Evolutionary conservation across 306 rosid species (phyloP).

Genomic region (Oemleria cerasiformis): DNA sequence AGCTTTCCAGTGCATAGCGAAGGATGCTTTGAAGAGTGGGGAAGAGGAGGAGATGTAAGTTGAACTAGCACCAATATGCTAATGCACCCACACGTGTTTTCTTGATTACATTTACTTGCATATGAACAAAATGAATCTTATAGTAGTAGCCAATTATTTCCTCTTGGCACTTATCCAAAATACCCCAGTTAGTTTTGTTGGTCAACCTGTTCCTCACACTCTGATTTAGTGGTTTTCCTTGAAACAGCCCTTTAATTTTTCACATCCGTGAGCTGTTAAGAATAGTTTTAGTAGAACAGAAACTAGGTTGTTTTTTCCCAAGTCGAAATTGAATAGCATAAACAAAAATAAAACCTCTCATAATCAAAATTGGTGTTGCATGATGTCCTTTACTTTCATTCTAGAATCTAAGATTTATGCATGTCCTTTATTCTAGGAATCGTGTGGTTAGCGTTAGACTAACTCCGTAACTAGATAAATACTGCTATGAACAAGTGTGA

Average conservation of each 20-base stretch:
- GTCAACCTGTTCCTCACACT: neutral
- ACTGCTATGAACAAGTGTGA: neutral
- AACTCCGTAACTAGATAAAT: neutral
- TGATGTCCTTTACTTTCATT: neutral
- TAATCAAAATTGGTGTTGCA: slow-evolving; percentile 10
- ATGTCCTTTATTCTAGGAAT: neutral
- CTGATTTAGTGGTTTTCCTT: neutral
- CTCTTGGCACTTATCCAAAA: neutral
- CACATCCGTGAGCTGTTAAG: neutral
- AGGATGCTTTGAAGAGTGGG: slow-evolving; percentile 90
- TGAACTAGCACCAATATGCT: slow-evolving; percentile 3
- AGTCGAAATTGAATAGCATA: too few species aligned
- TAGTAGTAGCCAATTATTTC: neutral
- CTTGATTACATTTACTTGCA: neutral
- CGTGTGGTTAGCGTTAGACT: neutral
- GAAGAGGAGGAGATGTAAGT: slow-evolving; percentile 99
- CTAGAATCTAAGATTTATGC: neutral
- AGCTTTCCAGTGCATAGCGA: slow-evolving; percentile 96
- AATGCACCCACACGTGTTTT: neutral
- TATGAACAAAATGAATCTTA: neutral
- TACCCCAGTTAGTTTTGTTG: neutral
- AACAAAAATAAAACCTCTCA: neutral
- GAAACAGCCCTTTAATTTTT: neutral
- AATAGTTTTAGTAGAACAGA: too few species aligned
- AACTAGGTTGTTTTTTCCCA: too few species aligned